These are phyloP conservation scores for Hippophae tibetana DNA, from an alignment of 306 rosid genomes.

Conservation along the genomic window DNA sequence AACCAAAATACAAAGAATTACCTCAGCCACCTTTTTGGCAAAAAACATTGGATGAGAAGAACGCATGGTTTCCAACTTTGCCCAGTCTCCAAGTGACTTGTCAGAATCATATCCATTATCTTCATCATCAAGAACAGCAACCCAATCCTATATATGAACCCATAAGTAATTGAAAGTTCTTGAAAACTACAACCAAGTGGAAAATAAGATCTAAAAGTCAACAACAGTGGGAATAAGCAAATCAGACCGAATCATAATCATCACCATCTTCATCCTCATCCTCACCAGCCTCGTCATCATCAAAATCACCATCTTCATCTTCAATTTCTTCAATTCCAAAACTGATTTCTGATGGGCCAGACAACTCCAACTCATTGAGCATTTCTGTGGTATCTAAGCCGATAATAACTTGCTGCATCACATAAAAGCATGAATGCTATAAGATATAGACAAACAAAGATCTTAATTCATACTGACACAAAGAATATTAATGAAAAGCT, in stretches of 20 bases:
- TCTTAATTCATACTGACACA: neutral
- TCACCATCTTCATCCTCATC: constrained; percentile 37
- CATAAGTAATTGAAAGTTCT: constrained; percentile 12
- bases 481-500: neutral
- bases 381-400: constrained; percentile 85
- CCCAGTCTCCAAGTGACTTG: constrained; percentile 79
- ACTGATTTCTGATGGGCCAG: constrained; percentile 74
- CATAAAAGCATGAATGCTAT: constrained; percentile 12
- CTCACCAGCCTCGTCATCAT: constrained; percentile 39
- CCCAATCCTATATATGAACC: constrained; percentile 78
- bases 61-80: constrained; percentile 75
- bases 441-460: neutral
- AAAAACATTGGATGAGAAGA: constrained; percentile 86
- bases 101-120: constrained; percentile 54
- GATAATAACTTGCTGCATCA: constrained; percentile 84
- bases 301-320: constrained; percentile 50
- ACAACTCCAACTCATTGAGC: constrained; percentile 69
- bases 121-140: constrained; percentile 61
- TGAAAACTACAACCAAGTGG: constrained; percentile 7
- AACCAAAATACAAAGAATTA: constrained; percentile 21
- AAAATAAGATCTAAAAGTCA: neutral
- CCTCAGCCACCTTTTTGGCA: constrained; percentile 87
- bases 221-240: neutral
- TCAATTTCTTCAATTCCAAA: constrained; percentile 84
- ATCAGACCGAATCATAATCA: constrained; percentile 51